Evolutionary conservation across 2,329 filamentous ascomycete genomes (phyloP).

Genomic region (Westerdykella ornata): DNA sequence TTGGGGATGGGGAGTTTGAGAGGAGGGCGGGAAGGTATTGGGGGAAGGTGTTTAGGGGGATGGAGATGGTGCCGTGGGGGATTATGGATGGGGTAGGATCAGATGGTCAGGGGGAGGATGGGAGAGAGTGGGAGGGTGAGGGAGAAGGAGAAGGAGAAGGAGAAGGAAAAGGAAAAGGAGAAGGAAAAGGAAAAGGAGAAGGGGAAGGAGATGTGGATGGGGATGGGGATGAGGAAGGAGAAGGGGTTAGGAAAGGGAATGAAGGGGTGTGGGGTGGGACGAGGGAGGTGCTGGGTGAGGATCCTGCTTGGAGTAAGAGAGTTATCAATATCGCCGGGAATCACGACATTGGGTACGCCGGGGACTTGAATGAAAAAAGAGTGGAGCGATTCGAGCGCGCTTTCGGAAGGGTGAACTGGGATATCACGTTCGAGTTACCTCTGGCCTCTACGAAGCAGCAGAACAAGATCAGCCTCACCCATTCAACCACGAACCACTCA

Average conservation of each 20-base stretch:
- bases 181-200: slow-evolving; percentile 12
- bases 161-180: slow-evolving; percentile 11
- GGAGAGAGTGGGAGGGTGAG: slow-evolving; percentile 18
- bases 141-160: slow-evolving; percentile 17
- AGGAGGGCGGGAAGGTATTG: slow-evolving; percentile 68
- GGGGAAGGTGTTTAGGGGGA: slow-evolving; percentile 68
- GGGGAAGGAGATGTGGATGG: slow-evolving; percentile 20
- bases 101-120: background rate
- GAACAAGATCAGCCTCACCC: slow-evolving; percentile 8
- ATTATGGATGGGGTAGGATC: slow-evolving; percentile 14
- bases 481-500: background rate
- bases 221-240: slow-evolving; percentile 37
- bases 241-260: background rate
- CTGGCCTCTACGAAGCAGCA: background rate
- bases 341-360: slow-evolving; percentile 93
- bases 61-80: slow-evolving; percentile 52
- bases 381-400: slow-evolving; percentile 73
- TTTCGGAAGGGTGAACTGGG: slow-evolving; percentile 89
- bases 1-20: slow-evolving; percentile 76
- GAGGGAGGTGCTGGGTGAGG: slow-evolving; percentile 38
- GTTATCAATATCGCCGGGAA: slow-evolving; percentile 91
- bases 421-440: slow-evolving; percentile 58
- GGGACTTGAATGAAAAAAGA: slow-evolving; percentile 72
- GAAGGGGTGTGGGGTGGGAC: slow-evolving; percentile 20
- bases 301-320: slow-evolving; percentile 60